Conservation (phyloP, 2,329 filamentous ascomycete genomes). For the Claviceps lovelessii region DNA sequence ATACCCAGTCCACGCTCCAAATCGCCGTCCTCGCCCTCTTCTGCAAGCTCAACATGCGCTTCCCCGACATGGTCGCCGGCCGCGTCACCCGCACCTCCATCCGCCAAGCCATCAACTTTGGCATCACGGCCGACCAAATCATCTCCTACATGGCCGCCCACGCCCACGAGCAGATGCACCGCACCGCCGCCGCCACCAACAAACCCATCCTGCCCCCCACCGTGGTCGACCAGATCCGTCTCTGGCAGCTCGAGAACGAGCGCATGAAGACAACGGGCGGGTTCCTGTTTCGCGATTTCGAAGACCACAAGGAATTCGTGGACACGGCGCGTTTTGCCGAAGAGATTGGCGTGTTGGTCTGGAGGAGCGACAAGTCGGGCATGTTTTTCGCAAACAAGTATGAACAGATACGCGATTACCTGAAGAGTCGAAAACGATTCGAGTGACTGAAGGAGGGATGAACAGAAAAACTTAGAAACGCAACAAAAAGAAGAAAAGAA, state of each 20-base stretch:
- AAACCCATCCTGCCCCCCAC: conserved; percentile 77
- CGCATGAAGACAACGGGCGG: conserved; percentile 73
- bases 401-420: conserved; percentile 73
- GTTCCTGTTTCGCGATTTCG: conserved; percentile 83
- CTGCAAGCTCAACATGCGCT: conserved; percentile 73
- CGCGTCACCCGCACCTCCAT: conserved; percentile 82
- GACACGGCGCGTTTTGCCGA: conserved; percentile 66
- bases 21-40: conserved; percentile 91
- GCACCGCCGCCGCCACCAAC: conserved; percentile 41
- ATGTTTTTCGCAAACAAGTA: conserved; percentile 88
- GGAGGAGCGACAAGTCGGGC: conserved; percentile 64
- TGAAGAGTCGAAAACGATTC: conserved; percentile 49
- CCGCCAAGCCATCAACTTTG: conserved; percentile 70
- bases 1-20: conserved; percentile 84
- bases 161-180: conserved; percentile 86
- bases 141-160: conserved; percentile 85
- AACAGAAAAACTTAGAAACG: too few species aligned
- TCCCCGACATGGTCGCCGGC: conserved; percentile 85
- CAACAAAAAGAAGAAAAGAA: too few species aligned
- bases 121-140: conserved; percentile 91
- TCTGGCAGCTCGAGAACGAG: conserved; percentile 97
- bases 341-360: conserved; percentile 78
- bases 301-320: conserved; percentile 53
- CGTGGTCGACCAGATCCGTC: conserved; percentile 88
- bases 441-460: conserved; percentile 14